Base-by-base conservation (phyloP, 2,329 filamentous ascomycete species). In the Kalmusia sp. region DNA sequence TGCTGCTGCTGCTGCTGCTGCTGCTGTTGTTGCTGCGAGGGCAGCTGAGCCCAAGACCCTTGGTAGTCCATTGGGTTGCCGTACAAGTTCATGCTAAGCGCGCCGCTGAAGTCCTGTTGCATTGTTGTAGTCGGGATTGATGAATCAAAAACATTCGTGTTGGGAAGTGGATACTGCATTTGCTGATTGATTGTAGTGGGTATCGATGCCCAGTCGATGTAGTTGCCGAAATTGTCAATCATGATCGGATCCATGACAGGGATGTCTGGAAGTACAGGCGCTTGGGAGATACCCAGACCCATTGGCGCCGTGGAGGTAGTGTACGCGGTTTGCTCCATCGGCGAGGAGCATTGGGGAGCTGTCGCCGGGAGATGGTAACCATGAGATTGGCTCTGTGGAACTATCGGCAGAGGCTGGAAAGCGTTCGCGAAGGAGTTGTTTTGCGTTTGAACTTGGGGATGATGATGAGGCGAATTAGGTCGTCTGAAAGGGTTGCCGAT, bases 161-260 rank as follows among this genome's bases (percentile, higher is more conserved):
- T 21, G 2, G 48, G 24, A 33, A 48, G 25, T 12, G 40, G 28
- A 21, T 52, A 56, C 17, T 47, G 49, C 28, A 51, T 28, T 17
- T 52, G 49, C 21, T 33, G 52, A 12, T 46, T 37, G 17, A 40
- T 28, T 3, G 46, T 41, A 4, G 52, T 49, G 6, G 47, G 34
- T 7, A 46, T 30, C 1, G 39, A 8, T 12, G 39, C 19, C 54
- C 54, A 56, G 27, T 56, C 55, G 21, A 52, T 31, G n/a, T 22
- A 31, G 48, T 54, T 49, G 17, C 31, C 45, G 39, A 39, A 51
- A 9, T 27, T 40, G 22, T 49, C 48, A 8, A 44, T 31, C 41
- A 57, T 52, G n/a, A 63, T 51, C 2, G 60, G 53, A 24, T 57
- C 56, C 12, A 54, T 12, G 25, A 28, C 31, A 34, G 59, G 51